Conservation (phyloP, 2,329 filamentous ascomycete genomes). For the Fusarium equiseti region DNA sequence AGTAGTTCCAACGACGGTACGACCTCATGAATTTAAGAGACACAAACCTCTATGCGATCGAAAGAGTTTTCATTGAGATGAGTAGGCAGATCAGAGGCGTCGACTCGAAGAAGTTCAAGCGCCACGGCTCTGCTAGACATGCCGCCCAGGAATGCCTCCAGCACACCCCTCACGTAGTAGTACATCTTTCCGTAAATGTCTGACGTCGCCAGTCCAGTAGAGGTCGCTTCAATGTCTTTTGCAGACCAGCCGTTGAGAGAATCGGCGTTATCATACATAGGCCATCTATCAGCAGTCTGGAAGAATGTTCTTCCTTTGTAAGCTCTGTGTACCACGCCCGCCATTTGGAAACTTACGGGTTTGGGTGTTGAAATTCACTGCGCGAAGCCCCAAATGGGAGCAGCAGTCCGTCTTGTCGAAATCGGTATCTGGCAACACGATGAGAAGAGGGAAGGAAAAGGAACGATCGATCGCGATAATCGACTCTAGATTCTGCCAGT, state of each 20-base stretch:
- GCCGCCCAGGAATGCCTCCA: not conserved
- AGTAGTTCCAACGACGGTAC: too few species aligned
- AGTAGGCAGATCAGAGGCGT: not conserved
- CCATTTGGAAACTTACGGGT: slow-evolving; percentile 1
- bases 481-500: not conserved
- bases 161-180: not conserved
- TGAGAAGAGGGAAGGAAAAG: not conserved
- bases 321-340: rapidly evolving
- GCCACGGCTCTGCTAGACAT: not conserved
- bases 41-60: slow-evolving; percentile 18
- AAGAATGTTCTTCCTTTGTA: not conserved
- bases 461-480: not conserved
- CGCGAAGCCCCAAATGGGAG: slow-evolving; percentile 11
- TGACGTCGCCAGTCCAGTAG: not conserved
- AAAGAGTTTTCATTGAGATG: not conserved
- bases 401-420: slow-evolving; percentile 15
- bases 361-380: not conserved
- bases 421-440: not conserved
- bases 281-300: not conserved
- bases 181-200: slow-evolving; percentile 31
- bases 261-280: not conserved
- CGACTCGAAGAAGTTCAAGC: not conserved
- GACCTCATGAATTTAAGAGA: too few species aligned
- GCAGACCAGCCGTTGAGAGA: slow-evolving; percentile 12
- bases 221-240: not conserved